phyloP scores from a whole-genome alignment of 371 early-diverging fungal genomes.

The Fennellomyces sp. region DNA sequence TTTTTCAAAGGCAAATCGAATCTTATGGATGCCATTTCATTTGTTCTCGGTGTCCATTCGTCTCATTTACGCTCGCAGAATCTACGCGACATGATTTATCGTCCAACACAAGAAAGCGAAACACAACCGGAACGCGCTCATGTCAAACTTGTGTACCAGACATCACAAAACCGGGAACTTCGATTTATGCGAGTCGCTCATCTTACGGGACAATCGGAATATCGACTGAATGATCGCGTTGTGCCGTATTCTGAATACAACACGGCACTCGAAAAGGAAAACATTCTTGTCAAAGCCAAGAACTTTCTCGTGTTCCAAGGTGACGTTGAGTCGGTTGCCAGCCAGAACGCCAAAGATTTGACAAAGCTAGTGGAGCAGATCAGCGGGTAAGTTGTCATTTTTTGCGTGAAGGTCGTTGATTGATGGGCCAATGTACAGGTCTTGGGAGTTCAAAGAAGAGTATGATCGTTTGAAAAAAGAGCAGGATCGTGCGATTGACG shows the following conservation, averaged over 20 bases:
- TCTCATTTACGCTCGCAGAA: slow-evolving; percentile 87
- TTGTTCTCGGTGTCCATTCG: slow-evolving; percentile 95
- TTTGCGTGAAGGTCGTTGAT: neutral
- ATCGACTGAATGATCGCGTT: slow-evolving; percentile 78
- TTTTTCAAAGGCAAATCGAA: slow-evolving; percentile 88
- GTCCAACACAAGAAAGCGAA: slow-evolving; percentile 30
- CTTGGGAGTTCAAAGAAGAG: slow-evolving; percentile 85
- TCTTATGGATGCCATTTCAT: slow-evolving; percentile 99
- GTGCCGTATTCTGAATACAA: slow-evolving; percentile 81
- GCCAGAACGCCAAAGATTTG: slow-evolving; percentile 94
- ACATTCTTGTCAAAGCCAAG: slow-evolving; percentile 92
- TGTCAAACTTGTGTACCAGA: slow-evolving; percentile 83
- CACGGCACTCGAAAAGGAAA: slow-evolving; percentile 78
- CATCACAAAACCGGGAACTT: slow-evolving; percentile 54
- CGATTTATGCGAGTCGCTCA: slow-evolving; percentile 74
- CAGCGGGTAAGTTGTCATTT: slow-evolving; percentile 67
- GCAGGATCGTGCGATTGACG: slow-evolving; percentile 88
- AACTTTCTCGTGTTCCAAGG: slow-evolving; percentile 99
- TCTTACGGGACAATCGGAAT: slow-evolving; percentile 82
- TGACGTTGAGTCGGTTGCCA: slow-evolving; percentile 97
- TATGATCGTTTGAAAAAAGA: slow-evolving; percentile 85
- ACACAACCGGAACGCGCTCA: slow-evolving; percentile 50
- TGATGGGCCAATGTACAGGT: slow-evolving; percentile 42
- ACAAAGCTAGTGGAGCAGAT: slow-evolving; percentile 95
- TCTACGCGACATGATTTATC: slow-evolving; percentile 91